Conservation (phyloP, 2,329 filamentous ascomycete genomes). For the Fusarium buharicum region DNA sequence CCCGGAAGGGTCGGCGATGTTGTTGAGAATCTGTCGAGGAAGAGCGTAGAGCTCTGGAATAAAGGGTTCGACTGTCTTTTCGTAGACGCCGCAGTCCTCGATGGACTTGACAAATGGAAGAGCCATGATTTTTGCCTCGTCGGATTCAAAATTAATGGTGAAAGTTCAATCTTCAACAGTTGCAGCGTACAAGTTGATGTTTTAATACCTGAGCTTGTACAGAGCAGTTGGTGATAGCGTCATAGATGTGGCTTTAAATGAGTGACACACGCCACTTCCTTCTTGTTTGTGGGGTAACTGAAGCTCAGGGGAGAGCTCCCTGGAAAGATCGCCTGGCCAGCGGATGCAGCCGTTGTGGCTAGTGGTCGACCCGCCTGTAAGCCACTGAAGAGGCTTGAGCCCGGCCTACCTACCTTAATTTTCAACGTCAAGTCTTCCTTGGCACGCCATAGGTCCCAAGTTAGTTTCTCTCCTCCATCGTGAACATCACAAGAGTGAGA, state of each 20-base stretch:
- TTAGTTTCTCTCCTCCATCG: slow-evolving; percentile 8
- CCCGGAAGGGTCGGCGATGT: slow-evolving; percentile 67
- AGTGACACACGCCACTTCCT: slow-evolving; percentile 21
- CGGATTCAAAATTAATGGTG: slow-evolving; percentile 31
- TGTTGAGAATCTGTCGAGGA: slow-evolving; percentile 70
- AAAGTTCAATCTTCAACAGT: neutral
- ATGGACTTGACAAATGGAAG: slow-evolving; percentile 77
- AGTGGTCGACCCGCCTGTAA: slow-evolving; percentile 29
- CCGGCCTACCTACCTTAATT: slow-evolving; percentile 18
- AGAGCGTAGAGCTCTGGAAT: slow-evolving; percentile 75
- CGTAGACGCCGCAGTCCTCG: slow-evolving; percentile 79
- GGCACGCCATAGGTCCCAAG: neutral
- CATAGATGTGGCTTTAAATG: slow-evolving; percentile 29
- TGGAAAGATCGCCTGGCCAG: slow-evolving; percentile 16
- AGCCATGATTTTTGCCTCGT: slow-evolving; percentile 65
- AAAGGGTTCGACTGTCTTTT: slow-evolving; percentile 79
- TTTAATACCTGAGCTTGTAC: slow-evolving; percentile 19
- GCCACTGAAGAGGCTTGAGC: slow-evolving; percentile 24
- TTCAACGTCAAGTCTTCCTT: slow-evolving; percentile 16
- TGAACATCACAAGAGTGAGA: slow-evolving; percentile 17
- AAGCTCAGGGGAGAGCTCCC: slow-evolving; percentile 11
- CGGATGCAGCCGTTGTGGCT: slow-evolving; percentile 44
- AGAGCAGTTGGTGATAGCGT: slow-evolving; percentile 20
- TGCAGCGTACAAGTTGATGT: slow-evolving; percentile 1
- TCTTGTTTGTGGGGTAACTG: slow-evolving; percentile 12